Percentiles rank a stretch among this genome's conserved stretches.
These are phyloP conservation scores for Decorospora gaudefroyi DNA, from an alignment of 2,329 filamentous ascomycete genomes.

Conservation along the genomic window DNA sequence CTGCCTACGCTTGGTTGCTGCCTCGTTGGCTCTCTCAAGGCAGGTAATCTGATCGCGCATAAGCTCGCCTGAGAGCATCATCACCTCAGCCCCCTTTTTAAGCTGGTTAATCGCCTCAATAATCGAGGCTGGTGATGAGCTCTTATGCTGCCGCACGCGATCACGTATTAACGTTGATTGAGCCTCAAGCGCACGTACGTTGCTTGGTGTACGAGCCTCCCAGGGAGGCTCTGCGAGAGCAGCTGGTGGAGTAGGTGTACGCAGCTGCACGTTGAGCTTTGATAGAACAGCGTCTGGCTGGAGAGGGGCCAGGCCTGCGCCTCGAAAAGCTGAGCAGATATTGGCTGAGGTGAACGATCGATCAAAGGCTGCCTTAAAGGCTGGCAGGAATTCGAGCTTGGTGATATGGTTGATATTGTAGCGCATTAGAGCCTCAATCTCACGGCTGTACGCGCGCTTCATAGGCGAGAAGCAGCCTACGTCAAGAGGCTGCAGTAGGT, in stretches of 20 bases:
- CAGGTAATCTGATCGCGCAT: too few species aligned
- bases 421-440: conserved; percentile 38
- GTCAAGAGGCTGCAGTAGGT: conserved; percentile 50
- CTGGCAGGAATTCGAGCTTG: conserved; percentile 26
- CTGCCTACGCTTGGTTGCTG: too few species aligned
- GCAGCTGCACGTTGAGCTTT: conserved; percentile 37
- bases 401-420: conserved; percentile 37
- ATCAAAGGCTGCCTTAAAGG: conserved; percentile 33
- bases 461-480: conserved; percentile 46
- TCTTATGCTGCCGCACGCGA: too few species aligned
- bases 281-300: conserved; percentile 40
- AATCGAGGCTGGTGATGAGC: too few species aligned
- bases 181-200: conserved; percentile 11
- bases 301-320: conserved; percentile 41
- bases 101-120: too few species aligned
- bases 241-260: conserved; percentile 12
- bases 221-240: neutral
- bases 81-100: too few species aligned
- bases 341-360: conserved; percentile 35
- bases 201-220: conserved; percentile 14
- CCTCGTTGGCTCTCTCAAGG: too few species aligned
- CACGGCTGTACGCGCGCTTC: conserved; percentile 40
- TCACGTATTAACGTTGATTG: too few species aligned
- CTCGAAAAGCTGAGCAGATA: conserved; percentile 36
- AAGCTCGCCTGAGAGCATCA: too few species aligned